These are phyloP conservation scores for Bonia amplexicaulis DNA, from an alignment of 176 grass and related monocot genomes.

Conservation along the genomic window DNA sequence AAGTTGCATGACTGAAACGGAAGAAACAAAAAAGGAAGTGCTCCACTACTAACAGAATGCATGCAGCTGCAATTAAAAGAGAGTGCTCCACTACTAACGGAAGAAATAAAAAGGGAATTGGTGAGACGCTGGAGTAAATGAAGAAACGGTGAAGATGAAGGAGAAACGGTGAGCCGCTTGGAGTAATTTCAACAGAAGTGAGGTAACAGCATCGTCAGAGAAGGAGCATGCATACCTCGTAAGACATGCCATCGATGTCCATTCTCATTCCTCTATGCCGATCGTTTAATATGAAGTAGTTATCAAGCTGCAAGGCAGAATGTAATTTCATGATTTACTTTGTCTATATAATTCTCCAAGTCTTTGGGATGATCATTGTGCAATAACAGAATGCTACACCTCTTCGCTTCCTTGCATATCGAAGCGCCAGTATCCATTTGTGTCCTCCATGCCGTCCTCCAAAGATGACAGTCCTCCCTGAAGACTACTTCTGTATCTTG, in stretches of 20 bases:
- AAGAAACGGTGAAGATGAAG: too few relatives aligned
- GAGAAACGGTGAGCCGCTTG: too few relatives aligned
- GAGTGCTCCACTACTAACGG: too few relatives aligned
- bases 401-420: constrained; percentile 51
- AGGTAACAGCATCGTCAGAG: neutral
- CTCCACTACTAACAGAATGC: too few relatives aligned
- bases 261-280: constrained; percentile 79
- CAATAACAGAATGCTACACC: constrained; percentile 21
- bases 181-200: too few relatives aligned
- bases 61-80: too few relatives aligned
- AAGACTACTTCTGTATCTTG: constrained; percentile 35
- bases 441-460: constrained; percentile 41
- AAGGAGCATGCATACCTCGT: constrained; percentile 53
- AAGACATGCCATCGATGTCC: constrained; percentile 92
- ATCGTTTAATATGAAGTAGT: constrained; percentile 52
- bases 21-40: too few relatives aligned
- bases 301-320: constrained; percentile 43
- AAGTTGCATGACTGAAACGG: too few relatives aligned
- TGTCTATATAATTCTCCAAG: neutral
- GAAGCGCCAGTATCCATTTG: constrained; percentile 48
- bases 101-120: too few relatives aligned
- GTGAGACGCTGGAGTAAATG: too few relatives aligned
- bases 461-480: constrained; percentile 25
- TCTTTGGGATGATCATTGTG: neutral
- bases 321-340: neutral